Base-by-base conservation (phyloP, 2,329 filamentous ascomycete species). In the Colletotrichum caudatum region DNA sequence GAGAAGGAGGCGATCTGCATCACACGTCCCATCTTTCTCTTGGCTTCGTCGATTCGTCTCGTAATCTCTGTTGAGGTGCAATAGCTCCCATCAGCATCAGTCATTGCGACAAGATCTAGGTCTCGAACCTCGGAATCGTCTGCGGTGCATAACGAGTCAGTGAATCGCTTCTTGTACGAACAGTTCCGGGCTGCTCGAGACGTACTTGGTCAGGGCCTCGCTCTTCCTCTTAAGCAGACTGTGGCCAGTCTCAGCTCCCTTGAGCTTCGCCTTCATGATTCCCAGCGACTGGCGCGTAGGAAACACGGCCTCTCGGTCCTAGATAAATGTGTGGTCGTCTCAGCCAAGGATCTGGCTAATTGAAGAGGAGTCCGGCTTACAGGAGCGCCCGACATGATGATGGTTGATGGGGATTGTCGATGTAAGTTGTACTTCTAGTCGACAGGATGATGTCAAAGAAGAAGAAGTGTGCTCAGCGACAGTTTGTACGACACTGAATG, bases 1-100 rank as follows among this genome's bases (percentile, higher is more conserved):
- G 95, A 98, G 84, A 99, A 98, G 57, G 96, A 95, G 51, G 96
- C 96, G 79, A 99, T 97, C 82, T 98, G 95, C 96, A 99, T 99
- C 48, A 99, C 96, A 44, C 95, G 90, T 69, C 96, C 96, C 95
- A 99, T 99, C 86, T 99, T 99, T 77, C 95, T 93, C 84, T 99
- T 99, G 53, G 96, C 96, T 82, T 99, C 96, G 85, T 99, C 95
- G 83, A 99, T 99, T 79, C 96, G 93, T 81, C 91, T 91, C 61
- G 96, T 98, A 78, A 99, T 99, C 78, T 99, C 96, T 94, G 80
- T 75, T 26, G 20, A 41, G 20, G 16, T 16, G 41, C 46, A 23
- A 50, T 71, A 12, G 48, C 48, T 18, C 33, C 14, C 66, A 53
- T 68, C 37, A 63, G 64, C 26, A 33, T 20, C 14, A 8, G 11